Percentiles rank a stretch among this genome's conserved stretches.
phyloP scores from a whole-genome alignment of 2,329 filamentous ascomycete genomes.

The Thielaviopsis ethacetica region DNA sequence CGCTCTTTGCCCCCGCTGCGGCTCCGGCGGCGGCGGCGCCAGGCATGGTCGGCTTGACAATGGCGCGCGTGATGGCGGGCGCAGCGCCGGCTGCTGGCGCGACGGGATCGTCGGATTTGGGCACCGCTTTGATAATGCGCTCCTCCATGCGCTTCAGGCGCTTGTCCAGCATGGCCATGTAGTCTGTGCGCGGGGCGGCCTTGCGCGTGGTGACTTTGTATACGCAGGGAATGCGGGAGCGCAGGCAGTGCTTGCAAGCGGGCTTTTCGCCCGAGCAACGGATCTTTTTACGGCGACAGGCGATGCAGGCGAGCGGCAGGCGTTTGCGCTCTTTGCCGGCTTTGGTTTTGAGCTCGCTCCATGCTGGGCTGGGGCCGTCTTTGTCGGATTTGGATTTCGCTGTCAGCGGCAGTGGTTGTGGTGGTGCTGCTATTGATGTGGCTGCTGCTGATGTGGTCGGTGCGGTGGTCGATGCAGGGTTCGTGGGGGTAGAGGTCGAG shows the following conservation, averaged over 20 bases:
- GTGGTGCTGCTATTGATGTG: slow-evolving; percentile 19
- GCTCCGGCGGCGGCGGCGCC: slow-evolving; percentile 24
- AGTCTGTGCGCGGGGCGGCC: slow-evolving; percentile 85
- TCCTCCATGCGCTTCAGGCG: slow-evolving; percentile 94
- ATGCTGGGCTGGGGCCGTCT: slow-evolving; percentile 43
- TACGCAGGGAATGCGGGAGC: slow-evolving; percentile 85
- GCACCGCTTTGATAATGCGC: slow-evolving; percentile 86
- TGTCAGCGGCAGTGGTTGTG: slow-evolving; percentile 37
- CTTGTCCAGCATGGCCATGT: slow-evolving; percentile 98
- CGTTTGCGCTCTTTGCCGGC: slow-evolving; percentile 93
- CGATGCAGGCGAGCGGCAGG: slow-evolving; percentile 84
- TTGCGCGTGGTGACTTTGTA: slow-evolving; percentile 96
- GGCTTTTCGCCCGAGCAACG: slow-evolving; percentile 95
- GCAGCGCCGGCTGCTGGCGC: background rate
- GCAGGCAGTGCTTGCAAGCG: slow-evolving; percentile 87
- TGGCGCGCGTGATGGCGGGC: slow-evolving; percentile 51
- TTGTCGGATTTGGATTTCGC: slow-evolving; percentile 41
- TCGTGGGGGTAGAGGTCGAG: slow-evolving; percentile 13
- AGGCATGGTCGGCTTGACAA: slow-evolving; percentile 65
- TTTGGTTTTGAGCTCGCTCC: slow-evolving; percentile 76
- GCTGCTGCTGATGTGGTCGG: background rate
- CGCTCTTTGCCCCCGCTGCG: background rate
- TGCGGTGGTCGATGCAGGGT: background rate
- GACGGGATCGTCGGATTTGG: slow-evolving; percentile 57
- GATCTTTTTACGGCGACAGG: slow-evolving; percentile 93